Evolutionary conservation across 2,329 filamentous ascomycete species (phyloP).

Genomic region (Claviceps sorghi): DNA sequence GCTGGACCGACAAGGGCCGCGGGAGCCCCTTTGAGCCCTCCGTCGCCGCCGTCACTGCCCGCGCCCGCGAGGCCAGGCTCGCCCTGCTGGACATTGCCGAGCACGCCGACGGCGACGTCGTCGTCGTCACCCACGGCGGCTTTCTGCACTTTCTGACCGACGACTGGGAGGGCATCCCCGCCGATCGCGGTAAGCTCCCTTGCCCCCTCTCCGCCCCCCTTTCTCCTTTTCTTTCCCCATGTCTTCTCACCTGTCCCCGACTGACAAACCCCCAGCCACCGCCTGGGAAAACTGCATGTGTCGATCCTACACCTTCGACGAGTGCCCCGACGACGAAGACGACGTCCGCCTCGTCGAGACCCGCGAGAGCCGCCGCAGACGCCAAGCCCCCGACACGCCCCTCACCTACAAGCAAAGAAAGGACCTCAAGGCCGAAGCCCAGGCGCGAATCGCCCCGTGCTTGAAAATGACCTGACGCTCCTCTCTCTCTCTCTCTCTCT

Average conservation of each 20-base stretch:
- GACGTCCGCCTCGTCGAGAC: slow-evolving; percentile 35
- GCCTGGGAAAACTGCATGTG: slow-evolving; percentile 63
- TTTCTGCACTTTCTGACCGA: slow-evolving; percentile 75
- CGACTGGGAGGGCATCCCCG: slow-evolving; percentile 53
- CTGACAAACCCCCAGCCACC: slow-evolving; percentile 34
- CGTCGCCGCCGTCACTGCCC: slow-evolving; percentile 38
- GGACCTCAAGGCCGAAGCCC: slow-evolving; percentile 26
- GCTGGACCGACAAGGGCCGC: slow-evolving; percentile 55
- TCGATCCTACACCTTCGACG: slow-evolving; percentile 51
- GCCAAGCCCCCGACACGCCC: slow-evolving; percentile 24
- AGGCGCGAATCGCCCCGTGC: slow-evolving; percentile 21
- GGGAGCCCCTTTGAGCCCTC: slow-evolving; percentile 31
- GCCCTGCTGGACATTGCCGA: slow-evolving; percentile 37
- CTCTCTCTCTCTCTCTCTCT: neutral
- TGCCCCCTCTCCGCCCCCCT: neutral
- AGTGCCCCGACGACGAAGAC: slow-evolving; percentile 33
- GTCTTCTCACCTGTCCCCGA: too few relatives aligned
- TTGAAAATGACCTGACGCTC: slow-evolving; percentile 17
- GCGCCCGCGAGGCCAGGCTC: slow-evolving; percentile 45
- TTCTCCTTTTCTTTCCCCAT: neutral
- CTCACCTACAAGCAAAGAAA: slow-evolving; percentile 32
- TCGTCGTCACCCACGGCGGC: slow-evolving; percentile 68
- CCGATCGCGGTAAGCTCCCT: slow-evolving; percentile 22
- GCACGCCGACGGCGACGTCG: slow-evolving; percentile 44
- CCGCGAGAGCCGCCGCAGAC: slow-evolving; percentile 29